phyloP scores from a whole-genome alignment of 2,329 filamentous ascomycete genomes.

The Aspergillus sp. region DNA sequence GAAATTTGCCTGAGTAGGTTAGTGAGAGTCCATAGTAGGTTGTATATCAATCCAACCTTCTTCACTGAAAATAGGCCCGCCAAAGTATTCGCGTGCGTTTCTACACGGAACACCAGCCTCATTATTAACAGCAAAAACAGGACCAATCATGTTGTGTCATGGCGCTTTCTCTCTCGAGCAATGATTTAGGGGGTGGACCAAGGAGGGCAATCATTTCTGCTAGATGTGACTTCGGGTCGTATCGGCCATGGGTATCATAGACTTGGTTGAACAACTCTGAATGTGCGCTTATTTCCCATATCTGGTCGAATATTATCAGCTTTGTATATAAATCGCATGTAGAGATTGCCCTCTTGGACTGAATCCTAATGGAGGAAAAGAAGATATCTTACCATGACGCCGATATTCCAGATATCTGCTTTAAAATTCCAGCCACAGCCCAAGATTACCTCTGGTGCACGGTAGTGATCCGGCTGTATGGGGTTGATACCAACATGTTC shows the following conservation, averaged over 20 bases:
- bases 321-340: background rate
- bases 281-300: conserved; percentile 32
- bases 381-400: conserved; percentile 25
- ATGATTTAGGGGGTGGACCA: conserved; percentile 30
- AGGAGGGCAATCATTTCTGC: conserved; percentile 41
- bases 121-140: conserved; percentile 12
- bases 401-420: conserved; percentile 40
- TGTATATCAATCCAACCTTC: conserved; percentile 14
- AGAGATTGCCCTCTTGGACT: background rate
- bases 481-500: conserved; percentile 31
- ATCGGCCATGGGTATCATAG: conserved; percentile 25
- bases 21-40: background rate
- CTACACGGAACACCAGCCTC: conserved; percentile 13
- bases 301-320: conserved; percentile 9
- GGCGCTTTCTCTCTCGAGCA: conserved; percentile 20
- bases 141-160: conserved; percentile 16
- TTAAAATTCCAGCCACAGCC: conserved; percentile 32
- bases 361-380: background rate
- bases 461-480: conserved; percentile 41
- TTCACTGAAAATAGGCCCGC: conserved; percentile 24
- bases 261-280: conserved; percentile 33
- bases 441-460: conserved; percentile 35
- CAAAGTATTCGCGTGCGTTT: conserved; percentile 18
- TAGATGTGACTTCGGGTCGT: conserved; percentile 33
- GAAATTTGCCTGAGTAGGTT: conserved; percentile 20